These are phyloP conservation scores for Paraphoma sp. DNA, from an alignment of 2,329 filamentous ascomycete species.

Conservation along the genomic window DNA sequence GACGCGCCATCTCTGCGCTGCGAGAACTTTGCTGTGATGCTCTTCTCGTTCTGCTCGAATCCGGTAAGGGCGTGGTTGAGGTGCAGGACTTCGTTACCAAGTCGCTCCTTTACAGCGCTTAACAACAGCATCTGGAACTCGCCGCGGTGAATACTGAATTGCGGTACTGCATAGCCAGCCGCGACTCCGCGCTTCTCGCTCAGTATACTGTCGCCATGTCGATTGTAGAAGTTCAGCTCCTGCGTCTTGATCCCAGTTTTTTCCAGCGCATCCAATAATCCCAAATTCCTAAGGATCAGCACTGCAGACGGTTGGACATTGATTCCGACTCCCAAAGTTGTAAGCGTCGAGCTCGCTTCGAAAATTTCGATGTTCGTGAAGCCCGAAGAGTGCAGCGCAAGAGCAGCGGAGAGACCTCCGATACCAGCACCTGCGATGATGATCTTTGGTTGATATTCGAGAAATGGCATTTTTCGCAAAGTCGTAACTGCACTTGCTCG, in stretches of 20 bases:
- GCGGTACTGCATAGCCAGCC: conserved; percentile 53
- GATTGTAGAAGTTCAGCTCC: conserved; percentile 56
- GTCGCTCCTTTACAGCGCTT: conserved; percentile 50
- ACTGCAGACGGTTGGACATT: conserved; percentile 57
- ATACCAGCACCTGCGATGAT: conserved; percentile 63
- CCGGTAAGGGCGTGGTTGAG: conserved; percentile 48
- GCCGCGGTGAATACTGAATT: conserved; percentile 55
- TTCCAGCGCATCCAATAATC: conserved; percentile 50
- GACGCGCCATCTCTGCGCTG: conserved; percentile 32
- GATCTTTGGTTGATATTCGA: conserved; percentile 32
- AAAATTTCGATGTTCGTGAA: conserved; percentile 54
- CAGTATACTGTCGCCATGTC: conserved; percentile 52
- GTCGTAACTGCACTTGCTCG: neutral
- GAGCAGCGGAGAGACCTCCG: conserved; percentile 74
- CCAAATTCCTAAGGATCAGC: conserved; percentile 53
- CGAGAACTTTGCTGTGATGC: conserved; percentile 49
- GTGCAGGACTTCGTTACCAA: conserved; percentile 49
- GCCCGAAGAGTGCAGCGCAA: conserved; percentile 75
- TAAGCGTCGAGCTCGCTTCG: conserved; percentile 51
- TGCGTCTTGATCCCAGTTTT: conserved; percentile 51
- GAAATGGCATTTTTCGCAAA: conserved; percentile 21
- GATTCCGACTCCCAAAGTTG: conserved; percentile 55
- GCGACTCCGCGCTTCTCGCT: conserved; percentile 50
- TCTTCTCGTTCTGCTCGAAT: conserved; percentile 46
- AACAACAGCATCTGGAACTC: conserved; percentile 56